Percentiles rank a stretch among this genome's conserved stretches.
phyloP scores from a whole-genome alignment of 2,329 filamentous ascomycete species.

The Ramularia endophylla region DNA sequence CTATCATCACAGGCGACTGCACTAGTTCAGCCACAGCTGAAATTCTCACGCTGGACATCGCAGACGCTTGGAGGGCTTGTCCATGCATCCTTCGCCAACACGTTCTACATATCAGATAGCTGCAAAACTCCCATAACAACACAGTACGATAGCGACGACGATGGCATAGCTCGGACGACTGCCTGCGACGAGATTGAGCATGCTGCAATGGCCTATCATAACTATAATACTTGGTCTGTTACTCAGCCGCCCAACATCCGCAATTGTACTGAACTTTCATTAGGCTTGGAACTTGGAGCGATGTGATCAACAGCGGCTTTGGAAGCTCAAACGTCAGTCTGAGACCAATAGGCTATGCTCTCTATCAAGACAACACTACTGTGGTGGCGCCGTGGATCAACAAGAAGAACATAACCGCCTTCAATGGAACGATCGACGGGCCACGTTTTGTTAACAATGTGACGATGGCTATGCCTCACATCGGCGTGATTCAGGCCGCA shows the following conservation, averaged over 20 bases:
- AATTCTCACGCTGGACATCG: constrained; percentile 48
- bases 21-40: constrained; percentile 67
- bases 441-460: constrained; percentile 62
- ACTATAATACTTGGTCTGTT: constrained; percentile 52
- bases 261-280: too few relatives aligned
- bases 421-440: constrained; percentile 28
- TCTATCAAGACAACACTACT: constrained; percentile 67
- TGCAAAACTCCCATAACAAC: constrained; percentile 58
- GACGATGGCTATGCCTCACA: constrained; percentile 70
- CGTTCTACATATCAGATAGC: constrained; percentile 46
- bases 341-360: constrained; percentile 56
- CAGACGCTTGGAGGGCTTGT: constrained; percentile 52
- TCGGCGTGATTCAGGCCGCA: constrained; percentile 61
- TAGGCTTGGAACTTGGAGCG: constrained; percentile 26
- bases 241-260: neutral
- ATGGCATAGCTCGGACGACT: constrained; percentile 11
- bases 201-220: constrained; percentile 63
- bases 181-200: constrained; percentile 66
- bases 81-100: constrained; percentile 58
- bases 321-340: constrained; percentile 36
- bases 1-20: constrained; percentile 50
- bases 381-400: constrained; percentile 65
- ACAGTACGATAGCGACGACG: constrained; percentile 39
- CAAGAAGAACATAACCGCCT: constrained; percentile 49
- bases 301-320: constrained; percentile 50